Base-by-base conservation (phyloP, 129 eudicot species). In the Pseudognaphalium luteoalbum region DNA sequence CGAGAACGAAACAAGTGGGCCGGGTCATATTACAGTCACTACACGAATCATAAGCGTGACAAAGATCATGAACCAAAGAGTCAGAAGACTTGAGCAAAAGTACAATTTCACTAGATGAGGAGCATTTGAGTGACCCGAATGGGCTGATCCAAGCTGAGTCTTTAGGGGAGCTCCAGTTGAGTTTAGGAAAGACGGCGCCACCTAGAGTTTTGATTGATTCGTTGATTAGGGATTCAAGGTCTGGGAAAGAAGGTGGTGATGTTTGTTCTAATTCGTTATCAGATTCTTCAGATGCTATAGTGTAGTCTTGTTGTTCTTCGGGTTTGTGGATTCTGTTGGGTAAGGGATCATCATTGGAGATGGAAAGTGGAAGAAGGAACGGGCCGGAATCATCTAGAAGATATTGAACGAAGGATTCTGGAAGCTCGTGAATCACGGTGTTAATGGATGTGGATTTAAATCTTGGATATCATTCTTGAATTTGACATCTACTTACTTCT, bases 91-190 rank as follows among this genome's bases (percentile, higher is more conserved):
- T 83, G 5, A 94, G 86, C 34, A 94, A 79, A 37, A 94, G 96
- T 0, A 87, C 83, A 22, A 94, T 86, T 74, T 94, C 97, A 66
- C 87, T 75, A 39, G 91, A 94, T 12, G 85, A 87, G 5, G 91
- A 85, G 86, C 97, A 91, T 75, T 73, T 88, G 69, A 94, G 91
- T 34, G 29, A 84, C 72, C 90, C 89, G 2, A 88, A 85, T 39
- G 98, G 81, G 82, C 93, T 88, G 28, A 94, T 94, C 97, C 97
- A 94, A 19, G 97, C 90, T 65, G 96, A 50, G 80, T 93, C 97
- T 76, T 93, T 91, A 19, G 98, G 98, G 52, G 97, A 84, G 76
- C 91, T 93, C 98, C 98, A 91, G 75, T 93, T 93, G 65, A 93
- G 90, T 81, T 93, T 91, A 8, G 96, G 98, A 66, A 93, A 90